Evolutionary conservation across 768 basidiomycete species (phyloP).

Genomic region (Podaxis sp.): DNA sequence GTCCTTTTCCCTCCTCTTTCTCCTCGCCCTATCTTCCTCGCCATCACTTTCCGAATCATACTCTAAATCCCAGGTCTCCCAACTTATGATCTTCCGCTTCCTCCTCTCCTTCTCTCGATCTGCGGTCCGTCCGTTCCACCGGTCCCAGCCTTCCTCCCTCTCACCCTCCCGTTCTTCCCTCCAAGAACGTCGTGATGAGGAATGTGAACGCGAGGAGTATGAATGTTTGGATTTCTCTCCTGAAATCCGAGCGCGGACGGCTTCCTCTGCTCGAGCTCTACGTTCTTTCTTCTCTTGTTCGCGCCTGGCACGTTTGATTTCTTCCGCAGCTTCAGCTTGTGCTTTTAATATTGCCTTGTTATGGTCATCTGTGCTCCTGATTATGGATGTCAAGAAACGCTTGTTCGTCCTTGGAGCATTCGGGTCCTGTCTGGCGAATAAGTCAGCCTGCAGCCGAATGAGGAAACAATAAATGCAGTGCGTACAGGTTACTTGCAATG

Average conservation of each 20-base stretch:
- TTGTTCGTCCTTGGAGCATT: slow-evolving; percentile 80
- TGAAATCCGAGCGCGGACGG: slow-evolving; percentile 31
- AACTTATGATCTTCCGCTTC: slow-evolving; percentile 40
- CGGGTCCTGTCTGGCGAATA: slow-evolving; percentile 15
- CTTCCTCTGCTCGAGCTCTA: slow-evolving; percentile 69
- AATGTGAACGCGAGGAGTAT: neutral
- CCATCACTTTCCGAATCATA: slow-evolving; percentile 24
- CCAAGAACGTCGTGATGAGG: slow-evolving; percentile 10
- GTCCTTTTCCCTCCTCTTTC: slow-evolving; percentile 18
- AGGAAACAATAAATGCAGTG: slow-evolving; percentile 9
- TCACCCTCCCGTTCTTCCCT: slow-evolving; percentile 12
- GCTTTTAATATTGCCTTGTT: slow-evolving; percentile 80
- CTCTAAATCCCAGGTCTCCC: slow-evolving; percentile 46
- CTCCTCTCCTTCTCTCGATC: slow-evolving; percentile 25
- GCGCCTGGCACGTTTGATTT: slow-evolving; percentile 63
- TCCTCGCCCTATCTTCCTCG: slow-evolving; percentile 17
- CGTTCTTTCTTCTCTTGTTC: slow-evolving; percentile 62
- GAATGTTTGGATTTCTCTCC: neutral
- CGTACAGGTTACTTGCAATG: slow-evolving; percentile 50
- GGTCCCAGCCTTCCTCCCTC: slow-evolving; percentile 43
- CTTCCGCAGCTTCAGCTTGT: slow-evolving; percentile 69
- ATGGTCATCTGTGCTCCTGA: slow-evolving; percentile 93
- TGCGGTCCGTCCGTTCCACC: slow-evolving; percentile 48
- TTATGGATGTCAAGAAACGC: slow-evolving; percentile 79
- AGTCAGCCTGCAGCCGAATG: neutral